Conservation (phyloP, 1,139 yeast genomes). For the Yamadazyma triangularis region DNA sequence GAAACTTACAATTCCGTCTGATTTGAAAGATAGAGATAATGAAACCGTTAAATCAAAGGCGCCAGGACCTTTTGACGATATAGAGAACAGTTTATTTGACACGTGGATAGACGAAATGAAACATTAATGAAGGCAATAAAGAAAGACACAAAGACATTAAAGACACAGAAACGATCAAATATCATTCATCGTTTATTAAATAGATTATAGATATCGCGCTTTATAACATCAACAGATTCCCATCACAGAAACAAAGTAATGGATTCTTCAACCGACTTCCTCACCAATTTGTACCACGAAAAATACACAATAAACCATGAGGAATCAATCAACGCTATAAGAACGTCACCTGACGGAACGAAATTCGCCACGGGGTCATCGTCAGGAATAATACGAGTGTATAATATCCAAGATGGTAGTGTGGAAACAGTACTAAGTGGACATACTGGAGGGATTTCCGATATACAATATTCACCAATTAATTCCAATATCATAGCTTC, state of each 20-base stretch:
- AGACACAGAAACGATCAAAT: too few relatives aligned
- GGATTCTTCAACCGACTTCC: too few relatives aligned
- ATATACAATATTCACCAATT: slow-evolving; percentile 66
- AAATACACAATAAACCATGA: slow-evolving; percentile 4
- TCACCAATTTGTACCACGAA: slow-evolving; percentile 6
- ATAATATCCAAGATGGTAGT: slow-evolving; percentile 14
- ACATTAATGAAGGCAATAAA: too few relatives aligned
- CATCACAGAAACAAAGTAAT: too few relatives aligned
- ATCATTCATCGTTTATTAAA: too few relatives aligned
- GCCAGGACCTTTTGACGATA: slow-evolving; percentile 33
- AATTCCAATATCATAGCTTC: slow-evolving; percentile 73
- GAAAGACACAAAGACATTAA: too few relatives aligned
- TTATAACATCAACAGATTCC: too few relatives aligned
- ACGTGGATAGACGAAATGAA: slow-evolving; percentile 43
- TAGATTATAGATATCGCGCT: too few relatives aligned
- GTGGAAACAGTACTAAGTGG: slow-evolving; percentile 45
- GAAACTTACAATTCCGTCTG: slow-evolving; percentile 35
- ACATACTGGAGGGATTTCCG: slow-evolving; percentile 68
- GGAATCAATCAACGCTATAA: slow-evolving; percentile 19
- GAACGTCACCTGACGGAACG: slow-evolving; percentile 63
- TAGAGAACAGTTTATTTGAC: slow-evolving; percentile 39
- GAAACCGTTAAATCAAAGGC: slow-evolving; percentile 7
- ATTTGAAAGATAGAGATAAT: slow-evolving; percentile 12
- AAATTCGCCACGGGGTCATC: slow-evolving; percentile 55
- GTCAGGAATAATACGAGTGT: slow-evolving; percentile 24